Percentiles rank a stretch among this genome's conserved stretches.
phyloP scores from a whole-genome alignment of 139 green algal genomes.

The Chlamydomonas incerta region DNA sequence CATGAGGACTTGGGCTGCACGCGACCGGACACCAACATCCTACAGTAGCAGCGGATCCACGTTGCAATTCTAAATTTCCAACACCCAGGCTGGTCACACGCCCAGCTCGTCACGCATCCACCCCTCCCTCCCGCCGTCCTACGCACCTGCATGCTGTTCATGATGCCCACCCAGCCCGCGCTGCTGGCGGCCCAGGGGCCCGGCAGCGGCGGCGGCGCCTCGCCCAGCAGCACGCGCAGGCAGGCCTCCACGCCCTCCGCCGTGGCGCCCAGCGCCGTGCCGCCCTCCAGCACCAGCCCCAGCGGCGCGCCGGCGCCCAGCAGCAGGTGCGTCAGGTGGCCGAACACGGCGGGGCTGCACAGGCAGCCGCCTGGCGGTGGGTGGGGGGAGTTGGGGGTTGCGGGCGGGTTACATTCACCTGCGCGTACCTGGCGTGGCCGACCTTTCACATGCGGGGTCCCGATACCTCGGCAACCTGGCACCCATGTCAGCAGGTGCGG shows the following conservation, averaged over 20 bases:
- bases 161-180: conserved; percentile 41
- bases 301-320: conserved; percentile 59
- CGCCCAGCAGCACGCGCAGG: conserved; percentile 76
- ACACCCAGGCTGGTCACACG: no score
- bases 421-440: no score
- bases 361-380: conserved; percentile 53
- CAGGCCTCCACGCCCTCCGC: conserved; percentile 68
- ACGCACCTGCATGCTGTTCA: conserved; percentile 56
- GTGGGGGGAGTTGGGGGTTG: no score
- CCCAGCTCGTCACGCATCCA: no score
- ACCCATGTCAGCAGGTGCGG: no score
- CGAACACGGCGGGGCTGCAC: conserved; percentile 71
- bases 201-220: conserved; percentile 50
- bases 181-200: conserved; percentile 29
- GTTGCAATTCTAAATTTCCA: no score
- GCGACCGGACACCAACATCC: no score
- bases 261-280: conserved; percentile 73
- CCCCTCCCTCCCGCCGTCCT: neutral
- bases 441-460: no score
- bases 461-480: no score
- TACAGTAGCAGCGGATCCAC: no score
- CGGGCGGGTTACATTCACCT: no score
- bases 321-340: conserved; percentile 75
- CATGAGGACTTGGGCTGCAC: no score
- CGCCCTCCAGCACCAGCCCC: conserved; percentile 70